These are phyloP conservation scores for Quercus dentata DNA, from an alignment of 306 rosid species.

Conservation along the genomic window DNA sequence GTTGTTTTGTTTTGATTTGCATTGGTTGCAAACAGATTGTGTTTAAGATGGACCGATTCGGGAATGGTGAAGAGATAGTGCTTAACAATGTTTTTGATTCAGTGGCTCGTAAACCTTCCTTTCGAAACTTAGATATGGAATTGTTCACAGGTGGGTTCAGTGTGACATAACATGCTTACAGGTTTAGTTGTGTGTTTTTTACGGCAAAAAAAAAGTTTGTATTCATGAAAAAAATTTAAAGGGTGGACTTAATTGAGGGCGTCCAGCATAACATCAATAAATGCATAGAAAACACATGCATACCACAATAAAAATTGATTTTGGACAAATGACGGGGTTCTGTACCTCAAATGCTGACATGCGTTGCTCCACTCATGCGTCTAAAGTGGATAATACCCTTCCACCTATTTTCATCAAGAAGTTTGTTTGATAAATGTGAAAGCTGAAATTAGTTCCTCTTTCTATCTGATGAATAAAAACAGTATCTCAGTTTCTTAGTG, in stretches of 20 bases:
- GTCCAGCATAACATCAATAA: background rate
- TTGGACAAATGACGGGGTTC: background rate
- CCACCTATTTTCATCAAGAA: background rate
- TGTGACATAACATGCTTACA: background rate
- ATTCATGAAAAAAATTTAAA: background rate
- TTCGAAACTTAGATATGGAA: constrained; percentile 55
- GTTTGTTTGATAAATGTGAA: background rate
- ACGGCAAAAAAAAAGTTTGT: background rate
- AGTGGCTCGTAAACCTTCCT: constrained; percentile 52
- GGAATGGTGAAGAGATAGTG: constrained; percentile 77
- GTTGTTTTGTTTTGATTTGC: constrained; percentile 26
- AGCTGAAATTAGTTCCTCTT: background rate
- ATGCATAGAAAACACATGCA: background rate
- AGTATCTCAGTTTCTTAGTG: background rate
- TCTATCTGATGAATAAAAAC: background rate
- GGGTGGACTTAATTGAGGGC: no score
- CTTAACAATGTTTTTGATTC: constrained; percentile 60
- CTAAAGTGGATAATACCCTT: background rate
- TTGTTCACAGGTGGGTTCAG: constrained; percentile 61
- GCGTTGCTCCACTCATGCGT: background rate
- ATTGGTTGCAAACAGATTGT: constrained; percentile 50
- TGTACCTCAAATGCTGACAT: background rate
- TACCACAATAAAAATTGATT: background rate
- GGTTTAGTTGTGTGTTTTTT: background rate
- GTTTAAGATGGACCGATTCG: constrained; percentile 86